Base-by-base conservation (phyloP, 1,284 basidiomycete genomes). In the Fomitopsis palustris region DNA sequence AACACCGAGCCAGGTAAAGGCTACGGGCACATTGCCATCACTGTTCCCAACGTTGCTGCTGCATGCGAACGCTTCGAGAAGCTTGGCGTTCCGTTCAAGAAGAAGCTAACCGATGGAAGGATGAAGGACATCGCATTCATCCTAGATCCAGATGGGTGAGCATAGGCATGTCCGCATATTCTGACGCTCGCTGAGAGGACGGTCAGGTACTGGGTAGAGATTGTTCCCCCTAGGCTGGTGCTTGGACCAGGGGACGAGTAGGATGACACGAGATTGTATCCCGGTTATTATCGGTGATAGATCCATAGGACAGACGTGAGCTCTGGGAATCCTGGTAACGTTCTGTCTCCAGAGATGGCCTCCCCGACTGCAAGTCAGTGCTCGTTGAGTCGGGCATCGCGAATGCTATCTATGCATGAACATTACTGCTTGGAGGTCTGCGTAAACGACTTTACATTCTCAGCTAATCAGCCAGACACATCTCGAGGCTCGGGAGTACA, bases 51-150 rank as follows among this genome's bases (percentile, higher is more conserved):
- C 70, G 81, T 98, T 63, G 80, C 94, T 61, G 83, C 81, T 61
- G 90, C 95, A 0, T 96, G 93, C 65, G 87, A 81, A 52, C 83
- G 93, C 38, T 93, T 98, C 63, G 93, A 95, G 65, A 76, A 82
- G 60, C 80, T 95, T 17, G 88, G 89, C 4, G 95, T 97, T 38
- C 76, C 80, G 54, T 98, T 96, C 80, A 92, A 96, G 83, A 98
- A 97, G 81, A 84, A 82, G 61, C 86, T 88, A 31, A 86, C 82
- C 1, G 95, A 96, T 54, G 95, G 95, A 3, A 88, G 81, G 70
- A 96, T 98, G 92, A 86, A 76, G 72, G 53, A 90, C 65, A 90
- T 94, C 62, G 95, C 95, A 3, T 96, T 97, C 72, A 87, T 93
- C 65, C 75, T 93, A 72, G 94, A 96, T 74, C 93, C 93, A 19